Base-by-base conservation (phyloP, 257 asterid genomes). In the Gardenia jasminoides region DNA sequence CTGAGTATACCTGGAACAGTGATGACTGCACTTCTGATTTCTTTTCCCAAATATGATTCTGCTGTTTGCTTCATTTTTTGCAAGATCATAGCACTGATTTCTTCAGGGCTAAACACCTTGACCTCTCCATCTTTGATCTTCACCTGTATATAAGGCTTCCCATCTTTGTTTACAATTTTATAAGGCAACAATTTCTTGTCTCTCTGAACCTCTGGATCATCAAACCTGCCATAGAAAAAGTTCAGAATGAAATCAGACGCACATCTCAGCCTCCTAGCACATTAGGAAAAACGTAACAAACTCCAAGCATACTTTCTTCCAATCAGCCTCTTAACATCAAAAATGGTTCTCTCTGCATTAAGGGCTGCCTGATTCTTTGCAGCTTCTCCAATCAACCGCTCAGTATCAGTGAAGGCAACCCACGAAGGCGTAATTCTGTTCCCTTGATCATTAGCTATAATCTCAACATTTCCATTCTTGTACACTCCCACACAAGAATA, bases 161-260 rank as follows among this genome's bases (percentile, higher is more conserved):
- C 84, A 76, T 69, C 76, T 22, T 80, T 77, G 33, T 52, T 61
- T n/a, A 76, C 78, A 30, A 81, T 76, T 47, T 76, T 70, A 28
- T 70, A 81, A 36, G 84, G 81, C 33, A 81, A 81, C 81, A 81
- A 72, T 2, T 81, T 77, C 84, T 77, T 81, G 43, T 81, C 84
- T 70, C 72, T 81, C 62, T 77, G 75, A 7, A 81, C 77, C 47
- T 76, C 78, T 19, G 84, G 65, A 73, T 81, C 84, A 64, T 77
- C 79, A 52, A 81, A 81, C 24, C 20, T 47, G 48, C 61, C 64
- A 33, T 46, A 44, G n/a, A 16, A 52, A 15, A 26, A 22, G 22
- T 70, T 64, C 70, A 76, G 73, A n/a, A 76, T 26, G 17, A 36
- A 36, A 36, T 36, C 41, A 36, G 4, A 36, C 41, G 4, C 41